These are phyloP conservation scores for Aegilops sharonensis DNA, from an alignment of 176 grass and related monocot genomes.

Conservation along the genomic window DNA sequence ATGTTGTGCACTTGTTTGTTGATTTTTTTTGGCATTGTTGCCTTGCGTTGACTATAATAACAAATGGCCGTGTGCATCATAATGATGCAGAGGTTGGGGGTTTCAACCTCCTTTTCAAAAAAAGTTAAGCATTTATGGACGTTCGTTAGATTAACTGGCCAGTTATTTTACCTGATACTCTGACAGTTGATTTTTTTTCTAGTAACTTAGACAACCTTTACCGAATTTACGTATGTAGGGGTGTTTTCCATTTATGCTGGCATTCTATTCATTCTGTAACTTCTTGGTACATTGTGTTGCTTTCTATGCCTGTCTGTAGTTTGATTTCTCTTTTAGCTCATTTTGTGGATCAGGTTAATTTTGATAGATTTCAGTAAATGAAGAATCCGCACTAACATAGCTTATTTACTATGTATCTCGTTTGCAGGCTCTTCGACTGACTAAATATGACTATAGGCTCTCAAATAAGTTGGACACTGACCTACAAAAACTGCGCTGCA, in stretches of 20 bases:
- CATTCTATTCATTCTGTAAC: constrained; percentile 4
- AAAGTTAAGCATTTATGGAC: neutral
- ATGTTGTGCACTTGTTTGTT: too few relatives aligned
- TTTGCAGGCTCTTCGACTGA: constrained; percentile 88
- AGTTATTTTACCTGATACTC: neutral
- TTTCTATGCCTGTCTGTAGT: neutral
- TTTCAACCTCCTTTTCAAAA: too few relatives aligned
- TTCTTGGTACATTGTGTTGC: neutral
- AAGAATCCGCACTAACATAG: constrained; percentile 8
- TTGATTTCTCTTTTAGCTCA: neutral
- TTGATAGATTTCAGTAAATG: neutral
- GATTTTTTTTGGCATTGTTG: too few relatives aligned
- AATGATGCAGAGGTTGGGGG: too few relatives aligned
- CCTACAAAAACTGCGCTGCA: constrained; percentile 85
- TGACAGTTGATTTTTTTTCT: neutral
- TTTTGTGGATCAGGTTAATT: neutral
- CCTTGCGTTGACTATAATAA: too few relatives aligned
- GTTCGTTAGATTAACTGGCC: neutral
- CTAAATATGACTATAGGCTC: constrained; percentile 95
- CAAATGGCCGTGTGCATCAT: too few relatives aligned
- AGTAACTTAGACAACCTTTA: neutral
- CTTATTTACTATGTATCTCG: constrained; percentile 22
- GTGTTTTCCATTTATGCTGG: neutral
- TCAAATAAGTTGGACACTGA: constrained; percentile 88
- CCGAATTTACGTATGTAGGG: neutral